Conservation (phyloP, 257 asterid genomes). For the Solanum dulcamara region DNA sequence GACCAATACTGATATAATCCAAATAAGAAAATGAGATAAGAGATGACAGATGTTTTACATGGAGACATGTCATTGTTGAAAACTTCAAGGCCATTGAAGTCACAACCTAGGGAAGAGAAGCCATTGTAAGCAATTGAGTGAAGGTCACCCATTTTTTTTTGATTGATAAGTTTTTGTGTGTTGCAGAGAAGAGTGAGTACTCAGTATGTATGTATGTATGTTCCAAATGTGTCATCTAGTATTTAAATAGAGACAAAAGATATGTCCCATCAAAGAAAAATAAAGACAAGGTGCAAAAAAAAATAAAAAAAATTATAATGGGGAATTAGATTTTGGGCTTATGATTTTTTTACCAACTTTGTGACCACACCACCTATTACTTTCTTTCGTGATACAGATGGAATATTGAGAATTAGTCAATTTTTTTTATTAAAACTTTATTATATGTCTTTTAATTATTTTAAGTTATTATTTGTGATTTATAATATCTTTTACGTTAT, state of each 20-base stretch:
- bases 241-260: conserved; percentile 4
- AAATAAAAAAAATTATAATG: neutral
- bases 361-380: neutral
- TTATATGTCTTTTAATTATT: neutral
- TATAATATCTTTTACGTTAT: neutral
- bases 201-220: neutral
- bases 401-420: neutral
- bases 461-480: neutral
- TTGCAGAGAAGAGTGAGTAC: neutral
- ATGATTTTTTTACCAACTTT: neutral
- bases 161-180: neutral
- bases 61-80: conserved; percentile 49
- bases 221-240: neutral
- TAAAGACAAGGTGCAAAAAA: neutral
- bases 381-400: neutral
- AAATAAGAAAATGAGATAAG: neutral
- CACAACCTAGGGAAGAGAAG: conserved; percentile 28
- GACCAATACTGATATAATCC: neutral
- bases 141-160: conserved; percentile 29
- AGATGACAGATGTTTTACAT: conserved; percentile 4
- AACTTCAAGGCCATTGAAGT: conserved; percentile 48
- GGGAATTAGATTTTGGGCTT: neutral
- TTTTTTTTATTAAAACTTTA: no score
- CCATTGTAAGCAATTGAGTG: conserved; percentile 39
- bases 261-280: neutral